Conservation (phyloP, 2,329 filamentous ascomycete species). For the Geosmithia putterillii region DNA sequence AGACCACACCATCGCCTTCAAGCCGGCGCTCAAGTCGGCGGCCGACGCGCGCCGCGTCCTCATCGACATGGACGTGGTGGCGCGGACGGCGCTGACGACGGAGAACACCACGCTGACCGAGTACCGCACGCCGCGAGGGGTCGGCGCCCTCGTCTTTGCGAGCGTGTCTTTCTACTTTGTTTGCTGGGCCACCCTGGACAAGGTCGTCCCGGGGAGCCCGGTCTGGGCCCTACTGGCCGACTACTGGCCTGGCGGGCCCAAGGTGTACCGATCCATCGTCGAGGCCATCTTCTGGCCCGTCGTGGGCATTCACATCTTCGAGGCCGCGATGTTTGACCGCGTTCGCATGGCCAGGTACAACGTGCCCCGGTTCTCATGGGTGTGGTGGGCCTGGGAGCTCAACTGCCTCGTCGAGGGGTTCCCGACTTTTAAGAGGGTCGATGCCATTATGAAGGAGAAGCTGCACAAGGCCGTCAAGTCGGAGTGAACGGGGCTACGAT, state of each 20-base stretch:
- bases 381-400: slow-evolving; percentile 44
- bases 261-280: slow-evolving; percentile 45
- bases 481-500: not conserved
- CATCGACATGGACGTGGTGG: slow-evolving; percentile 53
- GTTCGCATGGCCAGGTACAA: slow-evolving; percentile 33
- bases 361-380: slow-evolving; percentile 26
- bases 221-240: slow-evolving; percentile 36
- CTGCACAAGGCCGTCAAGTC: not conserved
- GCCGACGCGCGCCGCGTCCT: slow-evolving; percentile 57
- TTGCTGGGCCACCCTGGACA: slow-evolving; percentile 31
- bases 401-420: slow-evolving; percentile 42
- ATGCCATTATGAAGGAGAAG: slow-evolving; percentile 31
- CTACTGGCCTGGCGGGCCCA: slow-evolving; percentile 44
- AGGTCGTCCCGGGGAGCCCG: slow-evolving; percentile 38
- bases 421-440: slow-evolving; percentile 36
- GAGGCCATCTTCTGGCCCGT: slow-evolving; percentile 46
- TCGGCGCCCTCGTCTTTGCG: slow-evolving; percentile 40
- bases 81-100: slow-evolving; percentile 44
- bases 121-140: slow-evolving; percentile 26
- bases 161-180: slow-evolving; percentile 42
- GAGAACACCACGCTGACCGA: slow-evolving; percentile 24
- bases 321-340: slow-evolving; percentile 43
- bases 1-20: slow-evolving; percentile 45
- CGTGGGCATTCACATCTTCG: slow-evolving; percentile 50
- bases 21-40: slow-evolving; percentile 57